These are phyloP conservation scores for Calonectria pseudoreteaudii DNA, from an alignment of 2,329 filamentous ascomycete genomes.

Conservation along the genomic window DNA sequence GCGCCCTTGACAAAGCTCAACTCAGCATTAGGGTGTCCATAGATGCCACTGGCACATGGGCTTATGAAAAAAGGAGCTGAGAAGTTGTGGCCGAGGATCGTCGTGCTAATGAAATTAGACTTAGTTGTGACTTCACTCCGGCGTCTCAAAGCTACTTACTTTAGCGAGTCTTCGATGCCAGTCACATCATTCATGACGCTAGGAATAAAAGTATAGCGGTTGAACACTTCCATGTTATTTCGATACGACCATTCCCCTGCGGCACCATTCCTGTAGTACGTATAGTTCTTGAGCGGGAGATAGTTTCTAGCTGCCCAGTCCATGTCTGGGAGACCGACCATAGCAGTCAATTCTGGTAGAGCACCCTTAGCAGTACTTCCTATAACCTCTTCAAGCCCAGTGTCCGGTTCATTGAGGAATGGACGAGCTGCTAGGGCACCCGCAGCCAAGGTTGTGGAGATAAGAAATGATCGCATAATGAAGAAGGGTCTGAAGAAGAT, in stretches of 20 bases:
- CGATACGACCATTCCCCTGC: conserved; percentile 65
- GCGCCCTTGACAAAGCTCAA: conserved; percentile 61
- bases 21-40: conserved; percentile 58
- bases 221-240: conserved; percentile 65
- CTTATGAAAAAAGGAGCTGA: conserved; percentile 63
- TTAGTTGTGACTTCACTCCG: not conserved
- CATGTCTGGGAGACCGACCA: conserved; percentile 63
- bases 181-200: conserved; percentile 59
- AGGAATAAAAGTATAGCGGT: conserved; percentile 58
- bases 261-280: conserved; percentile 57
- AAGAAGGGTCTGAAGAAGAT: not conserved
- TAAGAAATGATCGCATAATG: conserved; percentile 19
- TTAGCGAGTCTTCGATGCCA: conserved; percentile 49
- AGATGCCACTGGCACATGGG: conserved; percentile 56
- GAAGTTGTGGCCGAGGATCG: conserved; percentile 62
- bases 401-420: conserved; percentile 57
- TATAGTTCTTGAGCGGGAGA: conserved; percentile 58
- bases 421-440: conserved; percentile 52
- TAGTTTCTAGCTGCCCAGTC: conserved; percentile 61
- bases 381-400: conserved; percentile 52
- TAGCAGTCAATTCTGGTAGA: conserved; percentile 54
- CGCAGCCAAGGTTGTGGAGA: conserved; percentile 36
- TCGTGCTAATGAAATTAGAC: conserved; percentile 40
- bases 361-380: conserved; percentile 43
- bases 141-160: not conserved